Evolutionary conservation across 768 basidiomycete genomes (phyloP).

Genomic region (Termitomyces sp.): DNA sequence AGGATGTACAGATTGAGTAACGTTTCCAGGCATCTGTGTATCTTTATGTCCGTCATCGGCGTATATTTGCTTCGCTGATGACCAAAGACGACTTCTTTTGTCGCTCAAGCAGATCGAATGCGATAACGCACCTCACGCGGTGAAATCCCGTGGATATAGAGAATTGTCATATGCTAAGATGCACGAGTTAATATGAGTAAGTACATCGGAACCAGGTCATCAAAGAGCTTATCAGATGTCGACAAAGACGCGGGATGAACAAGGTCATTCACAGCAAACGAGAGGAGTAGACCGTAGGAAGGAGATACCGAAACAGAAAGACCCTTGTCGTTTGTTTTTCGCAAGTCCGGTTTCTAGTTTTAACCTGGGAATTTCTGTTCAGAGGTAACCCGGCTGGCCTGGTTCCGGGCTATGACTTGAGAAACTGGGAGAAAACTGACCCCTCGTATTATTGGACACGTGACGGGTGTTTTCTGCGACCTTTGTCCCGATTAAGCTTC

Average conservation of each 20-base stretch:
- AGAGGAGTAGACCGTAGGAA: neutral
- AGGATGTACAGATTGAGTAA: neutral
- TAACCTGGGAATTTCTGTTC: neutral
- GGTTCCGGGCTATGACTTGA: neutral
- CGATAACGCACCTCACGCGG: neutral
- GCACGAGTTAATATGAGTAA: neutral
- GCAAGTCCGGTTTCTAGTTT: neutral
- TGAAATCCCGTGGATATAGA: neutral
- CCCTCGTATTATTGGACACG: constrained; percentile 1
- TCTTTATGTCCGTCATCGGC: neutral
- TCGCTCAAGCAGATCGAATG: neutral
- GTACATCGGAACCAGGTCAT: neutral
- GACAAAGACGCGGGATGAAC: neutral
- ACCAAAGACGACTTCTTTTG: constrained; percentile 8
- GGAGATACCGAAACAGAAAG: neutral
- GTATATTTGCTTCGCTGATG: constrained; percentile 7
- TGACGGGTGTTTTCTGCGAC: constrained; percentile 2
- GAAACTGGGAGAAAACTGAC: neutral
- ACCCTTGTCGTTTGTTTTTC: neutral
- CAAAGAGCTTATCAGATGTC: neutral
- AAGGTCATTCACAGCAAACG: neutral
- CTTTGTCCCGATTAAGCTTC: neutral
- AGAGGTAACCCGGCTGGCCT: neutral
- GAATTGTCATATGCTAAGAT: neutral
- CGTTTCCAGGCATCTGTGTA: neutral